Evolutionary conservation across 1,284 basidiomycete species (phyloP).

Genomic region (Pulchroboletus neoregius): DNA sequence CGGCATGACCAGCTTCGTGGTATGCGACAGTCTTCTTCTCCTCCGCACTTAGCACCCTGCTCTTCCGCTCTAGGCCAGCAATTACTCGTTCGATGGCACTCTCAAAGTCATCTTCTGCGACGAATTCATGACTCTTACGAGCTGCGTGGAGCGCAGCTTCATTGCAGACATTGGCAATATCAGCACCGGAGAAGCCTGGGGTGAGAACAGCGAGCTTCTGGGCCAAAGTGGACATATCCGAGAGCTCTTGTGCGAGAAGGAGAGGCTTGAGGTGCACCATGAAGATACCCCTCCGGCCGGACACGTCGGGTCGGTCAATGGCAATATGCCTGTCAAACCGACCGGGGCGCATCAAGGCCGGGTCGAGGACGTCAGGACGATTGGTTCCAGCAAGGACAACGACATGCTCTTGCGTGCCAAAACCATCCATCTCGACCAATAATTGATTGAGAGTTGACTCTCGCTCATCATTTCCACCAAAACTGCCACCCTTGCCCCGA

Average conservation of each 20-base stretch:
- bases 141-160: constrained; percentile 97
- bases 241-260: constrained; percentile 59
- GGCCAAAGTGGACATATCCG: constrained; percentile 61
- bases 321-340: constrained; percentile 97
- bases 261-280: constrained; percentile 89
- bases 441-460: constrained; percentile 98
- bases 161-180: constrained; percentile 98
- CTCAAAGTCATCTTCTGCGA: constrained; percentile 89
- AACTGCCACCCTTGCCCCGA: constrained; percentile 81
- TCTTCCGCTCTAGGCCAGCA: constrained; percentile 95
- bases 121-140: constrained; percentile 73
- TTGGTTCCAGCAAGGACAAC: constrained; percentile 98
- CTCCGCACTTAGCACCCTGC: constrained; percentile 85
- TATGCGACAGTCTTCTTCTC: constrained; percentile 99
- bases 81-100: constrained; percentile 98
- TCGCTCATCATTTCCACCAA: constrained; percentile 97
- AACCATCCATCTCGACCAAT: constrained; percentile 99
- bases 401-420: constrained; percentile 93
- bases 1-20: constrained; percentile 98
- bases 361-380: constrained; percentile 92
- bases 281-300: constrained; percentile 93
- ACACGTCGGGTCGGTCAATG: constrained; percentile 93
- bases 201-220: constrained; percentile 95
- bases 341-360: constrained; percentile 93
- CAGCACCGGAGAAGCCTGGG: constrained; percentile 97